Evolutionary conservation across 768 basidiomycete species (phyloP).

Genomic region (Sporobolomyces pararoseus): DNA sequence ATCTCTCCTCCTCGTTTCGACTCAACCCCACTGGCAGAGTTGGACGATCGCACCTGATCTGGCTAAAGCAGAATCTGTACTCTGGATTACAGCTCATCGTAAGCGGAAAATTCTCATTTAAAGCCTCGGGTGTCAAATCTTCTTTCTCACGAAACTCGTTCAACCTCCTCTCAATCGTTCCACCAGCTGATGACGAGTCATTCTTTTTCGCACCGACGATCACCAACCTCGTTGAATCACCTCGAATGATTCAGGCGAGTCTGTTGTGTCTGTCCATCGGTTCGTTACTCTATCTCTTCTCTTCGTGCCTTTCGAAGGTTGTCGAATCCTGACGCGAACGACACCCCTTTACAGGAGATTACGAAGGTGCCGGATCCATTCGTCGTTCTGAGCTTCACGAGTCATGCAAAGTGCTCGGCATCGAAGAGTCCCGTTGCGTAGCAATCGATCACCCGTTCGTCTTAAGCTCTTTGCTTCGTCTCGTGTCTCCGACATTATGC

Average conservation of each 20-base stretch:
- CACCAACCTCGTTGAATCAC: background rate
- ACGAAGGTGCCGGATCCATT: slow-evolving; percentile 47
- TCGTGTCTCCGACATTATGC: background rate
- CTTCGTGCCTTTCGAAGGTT: background rate
- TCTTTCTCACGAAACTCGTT: background rate
- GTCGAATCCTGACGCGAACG: background rate
- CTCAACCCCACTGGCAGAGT: background rate
- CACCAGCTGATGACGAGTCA: slow-evolving; percentile 46
- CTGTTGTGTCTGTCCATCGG: slow-evolving; percentile 42
- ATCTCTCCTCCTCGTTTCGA: background rate
- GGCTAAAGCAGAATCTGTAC: slow-evolving; percentile 10
- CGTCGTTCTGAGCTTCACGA: slow-evolving; percentile 46
- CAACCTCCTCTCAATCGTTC: background rate
- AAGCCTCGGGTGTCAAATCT: background rate
- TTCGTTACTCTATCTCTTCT: background rate
- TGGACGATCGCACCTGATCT: slow-evolving; percentile 8
- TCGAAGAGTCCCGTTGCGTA: slow-evolving; percentile 43
- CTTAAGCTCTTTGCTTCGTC: background rate
- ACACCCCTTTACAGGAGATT: slow-evolving; percentile 46
- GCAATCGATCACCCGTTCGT: slow-evolving; percentile 48
- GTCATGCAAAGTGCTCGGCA: slow-evolving; percentile 47
- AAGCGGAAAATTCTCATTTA: too few species aligned
- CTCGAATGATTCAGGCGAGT: background rate
- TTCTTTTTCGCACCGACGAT: slow-evolving; percentile 46
- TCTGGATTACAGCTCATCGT: slow-evolving; percentile 46